Conservation (phyloP, 352 stramenopile species). For the Globisporangium solare region DNA sequence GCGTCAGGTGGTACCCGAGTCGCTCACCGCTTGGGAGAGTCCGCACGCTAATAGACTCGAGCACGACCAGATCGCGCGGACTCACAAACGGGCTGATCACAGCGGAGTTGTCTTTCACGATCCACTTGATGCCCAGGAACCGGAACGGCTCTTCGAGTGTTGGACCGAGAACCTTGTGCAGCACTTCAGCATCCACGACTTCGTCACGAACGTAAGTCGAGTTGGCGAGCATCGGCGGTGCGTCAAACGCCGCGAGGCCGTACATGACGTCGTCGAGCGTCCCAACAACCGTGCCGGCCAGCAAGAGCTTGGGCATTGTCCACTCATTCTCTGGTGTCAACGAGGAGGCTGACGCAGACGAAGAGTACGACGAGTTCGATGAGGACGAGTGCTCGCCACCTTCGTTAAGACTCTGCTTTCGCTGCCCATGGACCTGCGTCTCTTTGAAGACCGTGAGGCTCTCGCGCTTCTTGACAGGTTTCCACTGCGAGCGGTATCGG, state of each 20-base stretch:
- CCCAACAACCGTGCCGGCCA: conserved; percentile 26
- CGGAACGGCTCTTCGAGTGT: conserved; percentile 22
- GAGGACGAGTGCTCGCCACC: neutral
- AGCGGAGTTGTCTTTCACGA: conserved; percentile 16
- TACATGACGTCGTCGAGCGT: conserved; percentile 32
- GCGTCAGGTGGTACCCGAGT: conserved; percentile 13
- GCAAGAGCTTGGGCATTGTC: conserved; percentile 7
- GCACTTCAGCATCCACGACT: conserved; percentile 21
- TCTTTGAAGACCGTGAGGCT: conserved; percentile 15
- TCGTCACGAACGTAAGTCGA: conserved; percentile 26
- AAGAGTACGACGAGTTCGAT: conserved; percentile 4
- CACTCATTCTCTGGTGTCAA: conserved; percentile 10
- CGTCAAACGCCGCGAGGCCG: conserved; percentile 24
- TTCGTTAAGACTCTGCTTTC: neutral
- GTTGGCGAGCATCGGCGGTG: conserved; percentile 25
- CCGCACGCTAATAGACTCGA: conserved; percentile 7
- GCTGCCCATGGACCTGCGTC: neutral
- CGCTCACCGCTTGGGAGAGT: conserved; percentile 3
- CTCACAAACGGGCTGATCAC: conserved; percentile 14
- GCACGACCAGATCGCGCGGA: conserved; percentile 25
- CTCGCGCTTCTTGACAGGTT: conserved; percentile 14
- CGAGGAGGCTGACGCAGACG: conserved; percentile 1
- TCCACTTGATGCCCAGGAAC: conserved; percentile 29
- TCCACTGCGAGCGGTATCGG: conserved; percentile 10
- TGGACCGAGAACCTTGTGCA: conserved; percentile 19